phyloP scores from a whole-genome alignment of 495 filamentous ascomycete species.

The Beverwykella pulmonaria region DNA sequence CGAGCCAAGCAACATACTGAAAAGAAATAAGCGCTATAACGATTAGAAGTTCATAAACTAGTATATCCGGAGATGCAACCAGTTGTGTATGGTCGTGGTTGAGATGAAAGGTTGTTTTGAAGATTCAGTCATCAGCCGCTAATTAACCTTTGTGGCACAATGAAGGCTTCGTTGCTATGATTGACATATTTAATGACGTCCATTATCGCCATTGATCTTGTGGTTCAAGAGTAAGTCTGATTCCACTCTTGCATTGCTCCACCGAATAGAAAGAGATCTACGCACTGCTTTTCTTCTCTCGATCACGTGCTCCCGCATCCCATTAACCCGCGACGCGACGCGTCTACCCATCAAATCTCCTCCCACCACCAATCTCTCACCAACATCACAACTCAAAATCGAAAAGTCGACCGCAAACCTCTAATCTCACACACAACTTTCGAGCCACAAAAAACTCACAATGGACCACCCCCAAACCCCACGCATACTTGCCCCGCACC shows the following conservation, averaged over 20 bases:
- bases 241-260: too few relatives aligned
- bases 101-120: neutral
- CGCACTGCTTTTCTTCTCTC: too few relatives aligned
- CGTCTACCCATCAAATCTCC: neutral
- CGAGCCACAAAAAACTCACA: neutral
- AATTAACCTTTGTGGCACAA: too few relatives aligned
- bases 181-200: too few relatives aligned
- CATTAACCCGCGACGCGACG: conserved; percentile 7
- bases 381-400: neutral
- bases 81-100: neutral
- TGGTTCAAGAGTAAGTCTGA: too few relatives aligned
- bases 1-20: neutral
- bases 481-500: conserved; percentile 48
- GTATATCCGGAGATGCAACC: neutral
- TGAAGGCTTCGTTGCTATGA: too few relatives aligned
- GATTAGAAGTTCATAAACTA: neutral
- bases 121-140: too few relatives aligned
- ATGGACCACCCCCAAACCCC: conserved; percentile 46
- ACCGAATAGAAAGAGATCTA: too few relatives aligned
- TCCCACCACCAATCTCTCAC: neutral
- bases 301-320: conserved; percentile 22
- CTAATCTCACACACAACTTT: too few relatives aligned
- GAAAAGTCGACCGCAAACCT: too few relatives aligned
- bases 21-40: neutral
- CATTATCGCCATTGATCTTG: too few relatives aligned